These are phyloP conservation scores for Zygoascus ofunaensis DNA, from an alignment of 805 yeast species.

Conservation along the genomic window DNA sequence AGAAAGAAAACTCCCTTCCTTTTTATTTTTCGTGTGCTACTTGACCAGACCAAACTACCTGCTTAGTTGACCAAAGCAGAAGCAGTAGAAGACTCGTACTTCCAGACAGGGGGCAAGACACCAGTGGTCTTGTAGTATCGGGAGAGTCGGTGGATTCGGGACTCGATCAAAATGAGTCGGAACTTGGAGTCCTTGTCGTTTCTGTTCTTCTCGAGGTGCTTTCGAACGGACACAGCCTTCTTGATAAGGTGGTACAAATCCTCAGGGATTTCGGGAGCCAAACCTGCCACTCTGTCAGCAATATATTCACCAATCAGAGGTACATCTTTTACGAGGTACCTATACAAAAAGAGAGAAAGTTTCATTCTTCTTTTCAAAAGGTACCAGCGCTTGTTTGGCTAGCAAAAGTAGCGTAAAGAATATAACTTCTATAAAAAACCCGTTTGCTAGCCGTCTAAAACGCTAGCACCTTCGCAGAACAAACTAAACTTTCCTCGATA, in stretches of 20 bases:
- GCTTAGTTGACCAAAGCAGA: constrained; percentile 96
- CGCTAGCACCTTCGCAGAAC: not conserved
- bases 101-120: constrained; percentile 99
- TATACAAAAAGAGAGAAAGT: not conserved
- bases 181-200: constrained; percentile 99
- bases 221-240: constrained; percentile 99
- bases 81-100: constrained; percentile 99
- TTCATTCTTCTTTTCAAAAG: not conserved
- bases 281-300: constrained; percentile 35
- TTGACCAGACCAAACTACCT: too few relatives aligned
- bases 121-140: constrained; percentile 99
- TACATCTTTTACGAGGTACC: constrained; percentile 11
- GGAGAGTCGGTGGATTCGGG: constrained; percentile 99
- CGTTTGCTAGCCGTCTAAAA: not conserved
- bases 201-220: constrained; percentile 99
- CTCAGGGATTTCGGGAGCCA: constrained; percentile 99
- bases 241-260: constrained; percentile 97
- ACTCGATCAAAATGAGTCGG: constrained; percentile 99
- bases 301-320: constrained; percentile 26
- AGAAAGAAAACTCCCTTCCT: not conserved
- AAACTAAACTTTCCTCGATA: not conserved
- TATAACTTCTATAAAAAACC: not conserved
- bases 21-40: not conserved
- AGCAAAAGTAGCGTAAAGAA: not conserved
- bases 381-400: not conserved